These are phyloP conservation scores for Daldinia caldariorum DNA, from an alignment of 495 filamentous ascomycete species.

Conservation along the genomic window DNA sequence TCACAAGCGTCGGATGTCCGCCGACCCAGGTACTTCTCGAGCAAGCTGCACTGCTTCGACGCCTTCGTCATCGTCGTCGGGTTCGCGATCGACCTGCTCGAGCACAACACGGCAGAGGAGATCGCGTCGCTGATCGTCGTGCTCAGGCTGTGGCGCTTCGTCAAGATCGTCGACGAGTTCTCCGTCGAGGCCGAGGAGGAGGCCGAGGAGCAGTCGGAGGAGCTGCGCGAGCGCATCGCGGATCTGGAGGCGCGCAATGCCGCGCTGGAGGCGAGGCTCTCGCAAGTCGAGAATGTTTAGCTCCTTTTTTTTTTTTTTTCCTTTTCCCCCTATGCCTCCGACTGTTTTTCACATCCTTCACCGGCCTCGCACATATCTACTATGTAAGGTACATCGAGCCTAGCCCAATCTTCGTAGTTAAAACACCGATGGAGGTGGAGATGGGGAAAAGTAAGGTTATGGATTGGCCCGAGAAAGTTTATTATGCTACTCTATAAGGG, in stretches of 20 bases:
- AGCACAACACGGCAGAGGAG: conserved; percentile 67
- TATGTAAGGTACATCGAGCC: no score
- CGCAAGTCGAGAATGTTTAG: conserved; percentile 14
- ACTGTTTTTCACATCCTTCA: no score
- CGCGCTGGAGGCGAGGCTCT: conserved; percentile 53
- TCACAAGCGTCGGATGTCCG: not conserved
- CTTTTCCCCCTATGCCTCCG: no score
- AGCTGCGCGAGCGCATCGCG: conserved; percentile 53
- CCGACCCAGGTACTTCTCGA: conserved; percentile 64
- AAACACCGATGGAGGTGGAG: conserved; percentile 6
- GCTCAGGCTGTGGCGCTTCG: conserved; percentile 72
- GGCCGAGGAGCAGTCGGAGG: conserved; percentile 56
- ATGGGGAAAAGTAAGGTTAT: conserved; percentile 35
- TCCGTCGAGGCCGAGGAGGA: conserved; percentile 67
- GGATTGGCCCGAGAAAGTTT: conserved; percentile 23
- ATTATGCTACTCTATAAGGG: not conserved
- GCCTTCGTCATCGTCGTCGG: conserved; percentile 67
- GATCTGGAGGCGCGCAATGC: conserved; percentile 59
- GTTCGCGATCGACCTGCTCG: conserved; percentile 67
- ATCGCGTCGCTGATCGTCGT: conserved; percentile 70
- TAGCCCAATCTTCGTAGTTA: not conserved
- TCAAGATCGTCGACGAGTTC: conserved; percentile 74
- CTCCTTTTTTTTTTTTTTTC: no score
- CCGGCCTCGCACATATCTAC: no score
- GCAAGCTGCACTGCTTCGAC: conserved; percentile 71